Conservation (phyloP, 2,329 filamentous ascomycete genomes). For the Xenosphaeropsis pyriputrescens region DNA sequence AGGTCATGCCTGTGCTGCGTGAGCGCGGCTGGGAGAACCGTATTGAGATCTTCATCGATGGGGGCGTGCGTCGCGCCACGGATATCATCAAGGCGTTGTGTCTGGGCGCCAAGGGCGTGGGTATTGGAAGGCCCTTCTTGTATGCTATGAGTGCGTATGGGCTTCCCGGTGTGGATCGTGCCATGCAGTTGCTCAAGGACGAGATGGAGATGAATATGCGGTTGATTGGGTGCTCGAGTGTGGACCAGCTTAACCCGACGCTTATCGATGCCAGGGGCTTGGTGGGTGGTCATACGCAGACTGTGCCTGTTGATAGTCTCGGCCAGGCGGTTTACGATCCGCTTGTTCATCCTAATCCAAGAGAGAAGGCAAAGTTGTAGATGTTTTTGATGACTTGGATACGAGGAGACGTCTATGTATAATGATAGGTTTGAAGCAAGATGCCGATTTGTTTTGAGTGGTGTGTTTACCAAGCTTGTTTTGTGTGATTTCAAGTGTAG, state of each 20-base stretch:
- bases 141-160: conserved; percentile 96
- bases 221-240: conserved; percentile 61
- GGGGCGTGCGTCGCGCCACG: conserved; percentile 76
- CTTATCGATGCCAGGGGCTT: conserved; percentile 68
- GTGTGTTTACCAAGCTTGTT: too few species aligned
- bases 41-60: conserved; percentile 84
- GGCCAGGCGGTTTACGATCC: conserved; percentile 25
- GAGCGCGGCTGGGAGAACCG: conserved; percentile 57
- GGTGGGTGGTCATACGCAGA: conserved; percentile 33
- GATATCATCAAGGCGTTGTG: conserved; percentile 94
- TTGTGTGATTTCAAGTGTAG: too few species aligned
- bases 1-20: conserved; percentile 79
- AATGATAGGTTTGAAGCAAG: too few species aligned
- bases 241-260: conserved; percentile 67
- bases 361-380: conserved; percentile 30
- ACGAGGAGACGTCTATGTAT: too few species aligned
- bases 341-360: conserved; percentile 30
- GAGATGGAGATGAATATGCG: conserved; percentile 99
- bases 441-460: too few species aligned
- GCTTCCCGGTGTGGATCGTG: conserved; percentile 70
- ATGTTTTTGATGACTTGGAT: not conserved
- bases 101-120: conserved; percentile 80
- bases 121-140: conserved; percentile 87
- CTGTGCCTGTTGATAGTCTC: conserved; percentile 47
- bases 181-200: conserved; percentile 85